A percentile compares a stretch with the other conserved stretches of the same genome.
Conservation (phyloP, 2,329 filamentous ascomycete species). For the Periconia sp. region DNA sequence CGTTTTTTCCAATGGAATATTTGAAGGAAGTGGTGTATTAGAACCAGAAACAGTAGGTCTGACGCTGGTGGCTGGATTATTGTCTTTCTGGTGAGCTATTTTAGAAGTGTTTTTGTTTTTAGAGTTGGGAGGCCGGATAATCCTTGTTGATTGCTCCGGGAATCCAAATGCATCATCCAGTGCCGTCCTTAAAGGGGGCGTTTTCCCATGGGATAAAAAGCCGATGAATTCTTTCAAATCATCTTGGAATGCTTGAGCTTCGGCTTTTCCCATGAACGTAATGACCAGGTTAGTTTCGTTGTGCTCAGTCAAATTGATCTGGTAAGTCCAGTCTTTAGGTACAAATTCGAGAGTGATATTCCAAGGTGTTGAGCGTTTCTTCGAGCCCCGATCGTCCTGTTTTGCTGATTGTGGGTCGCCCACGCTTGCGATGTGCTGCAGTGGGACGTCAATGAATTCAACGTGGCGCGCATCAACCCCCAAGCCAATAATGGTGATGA, state of each 20-base stretch:
- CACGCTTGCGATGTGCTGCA: conserved; percentile 19
- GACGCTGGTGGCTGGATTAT: not conserved
- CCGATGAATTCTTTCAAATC: conserved; percentile 17
- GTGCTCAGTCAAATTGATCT: conserved; percentile 20
- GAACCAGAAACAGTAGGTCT: not conserved
- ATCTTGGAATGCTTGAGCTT: conserved; percentile 23
- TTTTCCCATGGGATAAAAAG: not conserved
- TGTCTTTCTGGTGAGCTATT: not conserved
- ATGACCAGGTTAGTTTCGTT: conserved; percentile 22
- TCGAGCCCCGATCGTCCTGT: conserved; percentile 22
- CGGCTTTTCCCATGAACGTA: conserved; percentile 15
- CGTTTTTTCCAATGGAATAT: not conserved
- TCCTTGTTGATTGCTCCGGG: conserved; percentile 9
- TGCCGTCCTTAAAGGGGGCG: not conserved
- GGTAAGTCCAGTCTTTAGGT: conserved; percentile 20
- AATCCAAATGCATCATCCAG: conserved; percentile 9
- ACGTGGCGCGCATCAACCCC: conserved; percentile 15
- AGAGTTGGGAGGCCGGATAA: not conserved
- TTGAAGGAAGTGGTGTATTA: not conserved
- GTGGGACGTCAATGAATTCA: conserved; percentile 31
- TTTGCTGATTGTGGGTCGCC: conserved; percentile 13
- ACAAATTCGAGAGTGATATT: conserved; percentile 20
- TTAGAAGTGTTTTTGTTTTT: conserved; percentile 1
- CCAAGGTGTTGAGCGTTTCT: conserved; percentile 20
- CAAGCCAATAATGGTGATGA: conserved; percentile 25